Evolutionary conservation across 1,284 basidiomycete genomes (phyloP), one percentile per base, ranked within the genome.

Genomic region (Puccinia novopanici): DNA sequence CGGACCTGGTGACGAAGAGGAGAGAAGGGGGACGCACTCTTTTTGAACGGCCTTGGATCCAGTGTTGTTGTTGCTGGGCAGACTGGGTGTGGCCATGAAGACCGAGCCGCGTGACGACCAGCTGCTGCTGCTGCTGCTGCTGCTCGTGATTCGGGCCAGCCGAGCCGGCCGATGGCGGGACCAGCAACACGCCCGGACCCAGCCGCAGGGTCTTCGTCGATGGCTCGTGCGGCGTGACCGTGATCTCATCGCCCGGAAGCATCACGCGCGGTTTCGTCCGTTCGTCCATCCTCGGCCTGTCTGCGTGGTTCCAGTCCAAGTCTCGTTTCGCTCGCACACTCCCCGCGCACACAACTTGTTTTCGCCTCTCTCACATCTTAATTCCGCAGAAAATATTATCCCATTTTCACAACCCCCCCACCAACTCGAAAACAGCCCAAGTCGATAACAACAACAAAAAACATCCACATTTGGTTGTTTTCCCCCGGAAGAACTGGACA

Each of bases 21-120:
- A 34, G 19, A 42, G 10, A 24, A 24, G 52, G 54, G n/a, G n/a
- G n/a, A n/a, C 34, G 71, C 68, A 59, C 57, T 37, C 77, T 68
- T 61, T 61, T 71, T 19, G 52, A 68, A 34, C 71, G 48, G 48
- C 77, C 77, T 79, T 79, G 65, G 10, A 79, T 68, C 77, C 77
- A 79, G 19, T 61, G 54, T 42, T 55, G 50, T 30, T 79, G 75
- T 24, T 63, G 37, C 52, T 30, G 24, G 42, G 52, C 22, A 6
- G 65, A 45, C 37, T 57, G 40, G 24, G 68, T 72, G 55, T 79
- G 77, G 15, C 77, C 77, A 61, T 70, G 77, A 19, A 79, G 45
- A 27, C 77, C 77, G 4, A 68, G 40, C 30, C 68, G 67, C 17
- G 68, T 72, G n/a, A 63, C 77, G 54, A 72, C 27, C 27, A 70